These are phyloP conservation scores for Mycena galericulata DNA, from an alignment of 768 basidiomycete species.

Conservation along the genomic window DNA sequence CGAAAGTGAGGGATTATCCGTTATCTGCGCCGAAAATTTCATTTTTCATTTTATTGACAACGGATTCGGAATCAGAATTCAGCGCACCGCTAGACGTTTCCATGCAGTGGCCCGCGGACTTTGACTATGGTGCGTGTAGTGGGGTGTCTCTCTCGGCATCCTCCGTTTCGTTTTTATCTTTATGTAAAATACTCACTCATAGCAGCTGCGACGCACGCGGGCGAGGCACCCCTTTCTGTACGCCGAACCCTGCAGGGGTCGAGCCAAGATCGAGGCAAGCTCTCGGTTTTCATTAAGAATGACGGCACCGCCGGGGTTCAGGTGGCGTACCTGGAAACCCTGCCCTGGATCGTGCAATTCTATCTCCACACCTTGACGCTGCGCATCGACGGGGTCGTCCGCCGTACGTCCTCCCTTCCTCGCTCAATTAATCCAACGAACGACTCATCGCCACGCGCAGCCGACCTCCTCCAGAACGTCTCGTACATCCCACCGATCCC, in stretches of 20 bases:
- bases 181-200: not conserved
- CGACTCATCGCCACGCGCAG: constrained; percentile 48
- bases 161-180: not conserved
- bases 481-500: constrained; percentile 76
- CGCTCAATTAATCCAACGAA: not conserved
- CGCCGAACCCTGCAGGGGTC: constrained; percentile 79
- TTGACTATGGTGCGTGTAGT: constrained; percentile 76
- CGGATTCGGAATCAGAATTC: constrained; percentile 49
- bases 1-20: constrained; percentile 52
- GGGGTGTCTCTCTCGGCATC: constrained; percentile 26
- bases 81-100: constrained; percentile 64
- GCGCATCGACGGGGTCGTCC: constrained; percentile 56
- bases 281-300: constrained; percentile 78
- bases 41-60: constrained; percentile 29
- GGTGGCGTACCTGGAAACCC: constrained; percentile 86
- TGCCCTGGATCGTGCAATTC: constrained; percentile 93
- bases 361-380: constrained; percentile 84
- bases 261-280: constrained; percentile 80
- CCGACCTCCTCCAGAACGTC: constrained; percentile 72
- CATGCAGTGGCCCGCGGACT: constrained; percentile 69
- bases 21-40: constrained; percentile 4
- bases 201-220: constrained; percentile 50
- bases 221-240: constrained; percentile 65
- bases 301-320: constrained; percentile 55
- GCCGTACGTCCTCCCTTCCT: constrained; percentile 51